A percentile compares a stretch with the other conserved stretches of the same genome.
These are phyloP conservation scores for Tylopilus sp. DNA, from an alignment of 768 basidiomycete genomes.

Conservation along the genomic window DNA sequence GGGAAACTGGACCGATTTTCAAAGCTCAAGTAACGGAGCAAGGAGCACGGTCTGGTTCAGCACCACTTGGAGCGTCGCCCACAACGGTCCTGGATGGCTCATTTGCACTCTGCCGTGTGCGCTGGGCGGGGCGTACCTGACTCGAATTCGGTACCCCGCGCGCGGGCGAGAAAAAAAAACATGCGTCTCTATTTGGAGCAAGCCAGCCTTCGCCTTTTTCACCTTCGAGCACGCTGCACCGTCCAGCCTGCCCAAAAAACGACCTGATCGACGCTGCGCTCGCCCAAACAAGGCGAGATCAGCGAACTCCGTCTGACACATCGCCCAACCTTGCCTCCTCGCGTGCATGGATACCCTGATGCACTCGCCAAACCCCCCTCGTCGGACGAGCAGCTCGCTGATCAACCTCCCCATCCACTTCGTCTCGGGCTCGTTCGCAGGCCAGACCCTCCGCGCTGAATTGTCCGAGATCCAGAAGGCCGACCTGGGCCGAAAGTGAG, in stretches of 20 bases:
- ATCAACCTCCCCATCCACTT: conserved; percentile 49
- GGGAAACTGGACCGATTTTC: conserved; percentile 17
- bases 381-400: conserved; percentile 26
- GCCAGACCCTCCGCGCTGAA: conserved; percentile 50
- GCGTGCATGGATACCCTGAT: conserved; percentile 19
- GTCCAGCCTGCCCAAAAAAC: conserved; percentile 7
- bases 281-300: conserved; percentile 7
- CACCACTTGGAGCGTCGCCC: background rate
- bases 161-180: background rate
- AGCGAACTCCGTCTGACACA: background rate
- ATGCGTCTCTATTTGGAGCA: conserved; percentile 27
- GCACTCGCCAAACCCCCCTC: conserved; percentile 16
- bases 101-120: background rate
- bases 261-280: conserved; percentile 11
- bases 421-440: conserved; percentile 57
- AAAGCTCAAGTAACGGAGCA: background rate
- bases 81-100: background rate
- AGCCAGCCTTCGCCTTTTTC: conserved; percentile 9
- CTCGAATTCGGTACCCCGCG: conserved; percentile 11
- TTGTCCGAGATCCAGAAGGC: conserved; percentile 64
- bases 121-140: conserved; percentile 6
- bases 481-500: conserved; percentile 62
- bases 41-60: background rate
- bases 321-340: background rate
- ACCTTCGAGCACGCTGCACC: background rate